Percentiles rank a stretch among this genome's conserved stretches.
Evolutionary conservation across 352 stramenopile species (phyloP).

Genomic region (Globisporangium nagaii): DNA sequence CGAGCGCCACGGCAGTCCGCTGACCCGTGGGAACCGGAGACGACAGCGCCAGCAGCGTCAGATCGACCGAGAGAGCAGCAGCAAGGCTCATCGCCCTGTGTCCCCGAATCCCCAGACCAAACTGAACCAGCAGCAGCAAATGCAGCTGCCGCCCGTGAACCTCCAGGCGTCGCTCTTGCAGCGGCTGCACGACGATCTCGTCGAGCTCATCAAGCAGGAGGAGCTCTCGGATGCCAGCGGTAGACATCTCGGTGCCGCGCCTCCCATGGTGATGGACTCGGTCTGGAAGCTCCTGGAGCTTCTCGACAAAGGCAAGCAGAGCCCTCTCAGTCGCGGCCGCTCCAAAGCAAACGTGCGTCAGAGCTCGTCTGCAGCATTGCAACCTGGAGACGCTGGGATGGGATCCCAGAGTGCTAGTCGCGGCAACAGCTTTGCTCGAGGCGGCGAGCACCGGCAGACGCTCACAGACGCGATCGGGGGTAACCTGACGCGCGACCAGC

Average conservation of each 20-base stretch:
- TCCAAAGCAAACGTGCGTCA: not conserved
- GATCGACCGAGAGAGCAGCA: not conserved
- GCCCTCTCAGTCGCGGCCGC: too few species aligned
- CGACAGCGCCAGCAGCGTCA: constrained; percentile 9
- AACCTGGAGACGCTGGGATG: not conserved
- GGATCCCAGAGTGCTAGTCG: not conserved
- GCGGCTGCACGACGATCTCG: constrained; percentile 37
- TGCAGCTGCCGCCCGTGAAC: not conserved
- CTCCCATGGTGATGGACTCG: constrained; percentile 7
- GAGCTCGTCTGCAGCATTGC: not conserved
- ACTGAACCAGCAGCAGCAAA: not conserved
- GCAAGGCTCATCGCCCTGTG: not conserved
- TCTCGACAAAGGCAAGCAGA: constrained; percentile 27
- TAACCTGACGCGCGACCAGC: constrained; percentile 44
- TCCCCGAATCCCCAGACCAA: not conserved
- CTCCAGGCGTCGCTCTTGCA: constrained; percentile 21
- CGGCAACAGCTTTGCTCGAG: too few species aligned
- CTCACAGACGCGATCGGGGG: constrained; percentile 8
- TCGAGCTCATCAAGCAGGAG: constrained; percentile 53
- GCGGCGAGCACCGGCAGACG: not conserved
- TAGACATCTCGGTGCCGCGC: constrained; percentile 39
- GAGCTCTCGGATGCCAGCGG: constrained; percentile 1
- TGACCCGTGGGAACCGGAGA: not conserved
- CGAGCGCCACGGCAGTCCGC: constrained; percentile 5
- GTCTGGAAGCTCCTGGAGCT: constrained; percentile 25